These are phyloP conservation scores for Botrytis elliptica DNA, from an alignment of 2,329 filamentous ascomycete species.

Conservation along the genomic window DNA sequence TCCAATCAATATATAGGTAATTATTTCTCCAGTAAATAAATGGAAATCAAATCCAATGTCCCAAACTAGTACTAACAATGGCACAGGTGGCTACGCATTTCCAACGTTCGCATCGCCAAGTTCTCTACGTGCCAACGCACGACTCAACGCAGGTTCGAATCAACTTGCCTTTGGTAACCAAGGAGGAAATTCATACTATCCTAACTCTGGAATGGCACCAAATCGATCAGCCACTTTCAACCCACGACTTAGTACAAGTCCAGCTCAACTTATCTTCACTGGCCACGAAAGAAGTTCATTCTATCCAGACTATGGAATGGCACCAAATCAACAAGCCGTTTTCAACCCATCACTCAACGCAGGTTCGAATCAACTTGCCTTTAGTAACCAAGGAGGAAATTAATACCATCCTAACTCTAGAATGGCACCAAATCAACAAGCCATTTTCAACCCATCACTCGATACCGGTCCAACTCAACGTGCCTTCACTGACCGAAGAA, in stretches of 20 bases:
- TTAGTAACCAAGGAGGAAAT: background rate
- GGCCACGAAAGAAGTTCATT: fast-evolving
- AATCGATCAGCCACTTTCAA: background rate
- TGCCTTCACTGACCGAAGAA: no score
- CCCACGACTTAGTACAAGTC: fast-evolving
- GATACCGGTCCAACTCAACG: no score
- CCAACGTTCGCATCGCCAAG: background rate
- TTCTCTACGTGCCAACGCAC: background rate
- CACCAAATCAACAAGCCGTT: no score
- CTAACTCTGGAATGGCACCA: fast-evolving
- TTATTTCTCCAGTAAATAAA: background rate
- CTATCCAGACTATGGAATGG: no score
- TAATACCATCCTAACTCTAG: fast-evolving
- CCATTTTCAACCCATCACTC: background rate
- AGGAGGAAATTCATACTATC: background rate
- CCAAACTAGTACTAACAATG: background rate
- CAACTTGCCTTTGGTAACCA: background rate
- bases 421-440: background rate
- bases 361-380: fast-evolving
- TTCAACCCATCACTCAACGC: background rate
- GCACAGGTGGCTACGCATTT: background rate
- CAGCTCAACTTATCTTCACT: no score
- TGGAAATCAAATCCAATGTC: background rate
- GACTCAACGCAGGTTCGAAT: fast-evolving
- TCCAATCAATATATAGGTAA: background rate